phyloP scores from a whole-genome alignment of 352 stramenopile species.

The Aphanomyces cochlioides region DNA sequence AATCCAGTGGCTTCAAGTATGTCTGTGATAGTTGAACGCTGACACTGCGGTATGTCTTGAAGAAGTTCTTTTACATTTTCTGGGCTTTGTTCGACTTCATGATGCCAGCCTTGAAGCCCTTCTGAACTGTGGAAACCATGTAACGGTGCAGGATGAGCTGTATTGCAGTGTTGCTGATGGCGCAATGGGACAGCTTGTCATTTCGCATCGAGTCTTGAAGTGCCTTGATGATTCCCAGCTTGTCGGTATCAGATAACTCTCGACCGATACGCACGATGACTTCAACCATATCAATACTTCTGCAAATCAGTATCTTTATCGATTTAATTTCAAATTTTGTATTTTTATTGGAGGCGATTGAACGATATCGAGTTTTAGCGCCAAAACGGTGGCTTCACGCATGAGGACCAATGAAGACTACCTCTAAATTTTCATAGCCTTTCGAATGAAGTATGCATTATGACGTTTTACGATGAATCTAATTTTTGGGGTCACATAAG shows the following conservation, averaged over 20 bases:
- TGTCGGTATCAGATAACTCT: not conserved
- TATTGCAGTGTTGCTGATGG: not conserved
- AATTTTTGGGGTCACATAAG: not conserved
- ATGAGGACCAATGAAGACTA: not conserved
- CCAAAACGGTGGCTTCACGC: not conserved
- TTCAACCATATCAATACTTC: not conserved
- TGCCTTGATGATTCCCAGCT: not conserved
- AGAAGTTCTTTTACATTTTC: too few relatives aligned
- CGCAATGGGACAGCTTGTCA: not conserved
- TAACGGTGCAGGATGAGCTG: not conserved
- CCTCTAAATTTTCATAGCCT: not conserved
- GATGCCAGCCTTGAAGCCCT: not conserved
- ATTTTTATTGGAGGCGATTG: not conserved
- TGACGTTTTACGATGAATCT: not conserved
- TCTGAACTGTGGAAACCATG: not conserved
- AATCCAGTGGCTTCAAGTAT: too few relatives aligned
- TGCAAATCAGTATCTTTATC: not conserved
- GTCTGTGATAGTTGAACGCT: too few relatives aligned
- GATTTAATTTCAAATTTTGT: not conserved
- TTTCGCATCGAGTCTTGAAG: not conserved
- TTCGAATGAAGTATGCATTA: not conserved
- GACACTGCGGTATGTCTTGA: too few relatives aligned
- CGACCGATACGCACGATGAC: not conserved
- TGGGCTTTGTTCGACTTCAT: too few relatives aligned
- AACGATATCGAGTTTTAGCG: not conserved